Percentiles rank a stretch among this genome's conserved stretches.
These are phyloP conservation scores for Brettanomyces anomalus DNA, from an alignment of 805 yeast species.

Conservation along the genomic window DNA sequence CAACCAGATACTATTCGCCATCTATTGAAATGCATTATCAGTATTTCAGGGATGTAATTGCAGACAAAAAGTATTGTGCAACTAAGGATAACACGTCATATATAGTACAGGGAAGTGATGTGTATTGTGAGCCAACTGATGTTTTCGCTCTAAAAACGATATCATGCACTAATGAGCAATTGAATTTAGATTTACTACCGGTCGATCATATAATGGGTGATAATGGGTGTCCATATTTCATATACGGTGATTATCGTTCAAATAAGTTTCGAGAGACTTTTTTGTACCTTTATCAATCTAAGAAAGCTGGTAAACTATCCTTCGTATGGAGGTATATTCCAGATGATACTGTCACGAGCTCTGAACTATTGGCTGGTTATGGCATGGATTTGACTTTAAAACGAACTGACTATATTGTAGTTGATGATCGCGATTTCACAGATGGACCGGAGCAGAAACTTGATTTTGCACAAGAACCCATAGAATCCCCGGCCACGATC, in stretches of 20 bases:
- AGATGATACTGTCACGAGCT: constrained; percentile 4
- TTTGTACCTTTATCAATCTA: constrained; percentile 46
- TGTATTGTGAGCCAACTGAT: constrained; percentile 61
- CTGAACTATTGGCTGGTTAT: constrained; percentile 43
- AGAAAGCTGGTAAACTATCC: constrained; percentile 48
- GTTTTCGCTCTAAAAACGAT: constrained; percentile 69
- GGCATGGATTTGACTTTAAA: constrained; percentile 60
- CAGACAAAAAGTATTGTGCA: constrained; percentile 18
- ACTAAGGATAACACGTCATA: constrained; percentile 4
- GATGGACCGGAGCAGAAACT: constrained; percentile 20
- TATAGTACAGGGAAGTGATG: constrained; percentile 34
- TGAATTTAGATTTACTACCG: constrained; percentile 20
- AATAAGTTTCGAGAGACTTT: constrained; percentile 48
- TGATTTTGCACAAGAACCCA: constrained; percentile 10
- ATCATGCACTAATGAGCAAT: constrained; percentile 12
- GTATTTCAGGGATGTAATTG: constrained; percentile 31
- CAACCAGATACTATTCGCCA: constrained; percentile 46
- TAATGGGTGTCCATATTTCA: constrained; percentile 29
- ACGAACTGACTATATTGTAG: constrained; percentile 55
- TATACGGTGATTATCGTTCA: constrained; percentile 60
- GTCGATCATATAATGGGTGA: constrained; percentile 63
- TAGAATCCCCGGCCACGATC: neutral
- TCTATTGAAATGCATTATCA: constrained; percentile 56
- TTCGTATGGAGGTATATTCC: constrained; percentile 73
- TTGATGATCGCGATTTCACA: constrained; percentile 47